Conservation (phyloP, 352 stramenopile species). For the Thalassiosira hispida region DNA sequence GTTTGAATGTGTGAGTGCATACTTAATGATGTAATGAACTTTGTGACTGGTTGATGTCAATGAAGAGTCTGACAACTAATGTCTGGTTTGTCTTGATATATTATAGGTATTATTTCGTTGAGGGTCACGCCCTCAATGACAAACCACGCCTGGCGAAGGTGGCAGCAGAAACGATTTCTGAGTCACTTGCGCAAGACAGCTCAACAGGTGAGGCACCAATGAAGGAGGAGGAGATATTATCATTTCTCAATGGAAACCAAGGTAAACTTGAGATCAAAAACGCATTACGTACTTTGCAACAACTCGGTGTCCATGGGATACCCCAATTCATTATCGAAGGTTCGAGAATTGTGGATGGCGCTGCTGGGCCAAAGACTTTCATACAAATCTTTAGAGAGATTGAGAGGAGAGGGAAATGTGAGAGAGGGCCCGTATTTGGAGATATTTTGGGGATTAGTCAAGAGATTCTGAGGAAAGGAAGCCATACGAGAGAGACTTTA, state of each 20-base stretch:
- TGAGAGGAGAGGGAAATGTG: slow-evolving; percentile 59
- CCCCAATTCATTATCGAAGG: slow-evolving; percentile 85
- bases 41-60: neutral
- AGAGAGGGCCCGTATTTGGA: slow-evolving; percentile 66
- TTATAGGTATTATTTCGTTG: slow-evolving; percentile 82
- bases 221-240: slow-evolving; percentile 61
- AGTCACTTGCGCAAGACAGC: slow-evolving; percentile 37
- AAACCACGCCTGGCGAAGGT: slow-evolving; percentile 60
- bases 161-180: slow-evolving; percentile 48
- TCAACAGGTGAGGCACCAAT: slow-evolving; percentile 29
- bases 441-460: slow-evolving; percentile 69
- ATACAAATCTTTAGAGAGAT: slow-evolving; percentile 78
- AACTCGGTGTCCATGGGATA: slow-evolving; percentile 78
- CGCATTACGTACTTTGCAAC: slow-evolving; percentile 50
- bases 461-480: slow-evolving; percentile 64
- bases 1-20: slow-evolving; percentile 72
- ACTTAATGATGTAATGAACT: neutral
- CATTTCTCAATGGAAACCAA: slow-evolving; percentile 75
- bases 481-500: slow-evolving; percentile 54
- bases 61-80: neutral
- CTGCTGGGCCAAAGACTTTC: slow-evolving; percentile 65
- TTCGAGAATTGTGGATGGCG: slow-evolving; percentile 69
- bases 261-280: slow-evolving; percentile 71
- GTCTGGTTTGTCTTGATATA: slow-evolving; percentile 1
- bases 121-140: slow-evolving; percentile 82